Evolutionary conservation across 805 yeast species (phyloP).

Genomic region (Brettanomyces naardenensis): DNA sequence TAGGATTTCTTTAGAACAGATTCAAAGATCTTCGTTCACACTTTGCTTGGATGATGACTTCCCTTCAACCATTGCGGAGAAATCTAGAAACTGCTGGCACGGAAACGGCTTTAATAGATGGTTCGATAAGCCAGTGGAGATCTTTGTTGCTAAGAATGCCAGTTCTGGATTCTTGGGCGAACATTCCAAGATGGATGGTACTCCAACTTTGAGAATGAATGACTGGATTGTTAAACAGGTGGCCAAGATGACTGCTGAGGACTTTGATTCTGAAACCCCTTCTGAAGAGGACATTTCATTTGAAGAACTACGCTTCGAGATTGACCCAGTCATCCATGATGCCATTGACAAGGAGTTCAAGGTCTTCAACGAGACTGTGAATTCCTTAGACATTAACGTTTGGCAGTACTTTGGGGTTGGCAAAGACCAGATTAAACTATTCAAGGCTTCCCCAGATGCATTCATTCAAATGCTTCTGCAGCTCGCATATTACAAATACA

Average conservation of each 20-base stretch:
- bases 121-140: slow-evolving; percentile 87
- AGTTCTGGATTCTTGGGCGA: slow-evolving; percentile 91
- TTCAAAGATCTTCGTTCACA: slow-evolving; percentile 73
- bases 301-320: slow-evolving; percentile 44
- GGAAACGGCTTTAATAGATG: slow-evolving; percentile 93
- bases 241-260: slow-evolving; percentile 25
- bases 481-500: slow-evolving; percentile 77
- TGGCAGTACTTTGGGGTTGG: slow-evolving; percentile 83
- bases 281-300: not conserved
- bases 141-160: slow-evolving; percentile 74
- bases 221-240: slow-evolving; percentile 61
- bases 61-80: slow-evolving; percentile 76
- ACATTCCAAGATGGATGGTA: slow-evolving; percentile 97
- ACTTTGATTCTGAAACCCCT: slow-evolving; percentile 8
- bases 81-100: slow-evolving; percentile 84
- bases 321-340: slow-evolving; percentile 41
- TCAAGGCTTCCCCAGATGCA: slow-evolving; percentile 89
- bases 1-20: slow-evolving; percentile 50
- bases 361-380: slow-evolving; percentile 47
- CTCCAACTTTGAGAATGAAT: slow-evolving; percentile 85
- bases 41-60: slow-evolving; percentile 65
- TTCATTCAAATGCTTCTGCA: slow-evolving; percentile 86
- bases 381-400: slow-evolving; percentile 64
- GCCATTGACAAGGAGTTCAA: slow-evolving; percentile 49
- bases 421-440: slow-evolving; percentile 73